Evolutionary conservation across 176 grass and related monocot species (phyloP), one percentile per base, ranked within the genome.

Genomic region (Chloris gayana): DNA sequence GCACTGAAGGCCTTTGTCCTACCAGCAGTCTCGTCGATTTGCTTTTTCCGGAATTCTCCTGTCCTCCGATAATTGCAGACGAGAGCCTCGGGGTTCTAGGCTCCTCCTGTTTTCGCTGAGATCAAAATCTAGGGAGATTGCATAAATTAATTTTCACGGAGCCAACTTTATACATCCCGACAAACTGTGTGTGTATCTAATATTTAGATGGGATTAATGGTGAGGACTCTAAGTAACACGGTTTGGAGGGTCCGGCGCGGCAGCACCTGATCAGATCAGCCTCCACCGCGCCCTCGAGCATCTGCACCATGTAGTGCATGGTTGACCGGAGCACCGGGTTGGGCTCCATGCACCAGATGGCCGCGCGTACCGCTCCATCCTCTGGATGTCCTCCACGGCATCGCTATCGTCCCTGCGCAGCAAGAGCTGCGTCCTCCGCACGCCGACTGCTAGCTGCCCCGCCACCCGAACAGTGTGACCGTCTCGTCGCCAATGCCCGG

Each of bases 401-500:
- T 79, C 76, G 0, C 0, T 35, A 18, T 21, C 65, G 8, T 65
- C 76, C 0, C 22, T 0, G 0, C 4, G 35, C 35, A 86, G 60
- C 39, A 80, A 46, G 0, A 80, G 33, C 29, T 80, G 38, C 22
- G 37, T 59, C 70, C 37, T 67, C 49, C 49, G 3, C 0, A 4
- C 24, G 1, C 0, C 17, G 0, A 80, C 61, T n/a, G n/a, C n/a
- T 7, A 86, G 11, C 35, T 86, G 69, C 5, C 62, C n/a, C 7
- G 84, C 77, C 84, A 86, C 0, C 84, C 76, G 4, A 86, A 86
- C 37, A 86, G 7, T 0, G 76, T 80, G 47, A 67, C 56, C n/a
- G 56, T 59, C 24, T 4, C 56, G 56, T 59, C 56, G 19, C n/a
- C 54, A 22, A 5, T 24, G 9, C 24, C 25, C 3, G 24, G 57